Percentiles rank a stretch among this genome's conserved stretches.
phyloP scores from a whole-genome alignment of 2,329 filamentous ascomycete genomes.

The Sporothrix brasiliensis region DNA sequence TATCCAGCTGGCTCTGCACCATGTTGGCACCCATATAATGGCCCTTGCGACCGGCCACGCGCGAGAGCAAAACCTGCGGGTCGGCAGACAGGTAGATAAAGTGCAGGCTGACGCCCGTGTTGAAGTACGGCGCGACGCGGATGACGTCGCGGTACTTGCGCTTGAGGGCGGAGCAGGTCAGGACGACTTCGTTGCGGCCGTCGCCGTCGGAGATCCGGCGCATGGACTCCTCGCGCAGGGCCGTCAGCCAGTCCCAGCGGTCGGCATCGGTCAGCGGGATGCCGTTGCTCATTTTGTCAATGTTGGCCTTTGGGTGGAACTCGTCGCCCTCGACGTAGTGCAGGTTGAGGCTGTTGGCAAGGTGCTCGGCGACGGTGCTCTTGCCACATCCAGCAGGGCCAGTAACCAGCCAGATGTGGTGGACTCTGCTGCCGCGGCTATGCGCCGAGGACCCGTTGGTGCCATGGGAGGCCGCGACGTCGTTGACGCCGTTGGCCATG shows the following conservation, averaged over 20 bases:
- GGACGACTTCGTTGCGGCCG: constrained; percentile 69
- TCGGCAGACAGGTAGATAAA: constrained; percentile 88
- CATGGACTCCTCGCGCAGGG: constrained; percentile 69
- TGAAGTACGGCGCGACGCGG: constrained; percentile 75
- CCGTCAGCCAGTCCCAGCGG: constrained; percentile 95
- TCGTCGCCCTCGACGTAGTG: constrained; percentile 79
- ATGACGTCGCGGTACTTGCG: constrained; percentile 95
- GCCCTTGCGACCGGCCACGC: constrained; percentile 73
- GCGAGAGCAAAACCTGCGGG: constrained; percentile 72
- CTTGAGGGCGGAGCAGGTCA: constrained; percentile 95
- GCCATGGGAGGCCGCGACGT: neutral
- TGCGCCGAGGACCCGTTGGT: neutral
- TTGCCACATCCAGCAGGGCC: constrained; percentile 80
- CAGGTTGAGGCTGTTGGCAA: constrained; percentile 64
- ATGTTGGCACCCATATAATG: constrained; percentile 97
- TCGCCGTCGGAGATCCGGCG: constrained; percentile 59
- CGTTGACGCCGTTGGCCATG: neutral
- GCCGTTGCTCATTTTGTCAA: constrained; percentile 86
- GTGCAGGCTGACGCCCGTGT: constrained; percentile 74
- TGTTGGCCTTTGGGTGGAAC: constrained; percentile 77
- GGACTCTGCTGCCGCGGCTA: constrained; percentile 40
- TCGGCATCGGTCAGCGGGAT: constrained; percentile 88
- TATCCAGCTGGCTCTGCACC: constrained; percentile 89
- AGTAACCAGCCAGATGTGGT: constrained; percentile 80
- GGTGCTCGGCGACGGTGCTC: constrained; percentile 69